These are phyloP conservation scores for Geranomyces variabilis DNA, from an alignment of 192 early-diverging fungal species.

Conservation along the genomic window DNA sequence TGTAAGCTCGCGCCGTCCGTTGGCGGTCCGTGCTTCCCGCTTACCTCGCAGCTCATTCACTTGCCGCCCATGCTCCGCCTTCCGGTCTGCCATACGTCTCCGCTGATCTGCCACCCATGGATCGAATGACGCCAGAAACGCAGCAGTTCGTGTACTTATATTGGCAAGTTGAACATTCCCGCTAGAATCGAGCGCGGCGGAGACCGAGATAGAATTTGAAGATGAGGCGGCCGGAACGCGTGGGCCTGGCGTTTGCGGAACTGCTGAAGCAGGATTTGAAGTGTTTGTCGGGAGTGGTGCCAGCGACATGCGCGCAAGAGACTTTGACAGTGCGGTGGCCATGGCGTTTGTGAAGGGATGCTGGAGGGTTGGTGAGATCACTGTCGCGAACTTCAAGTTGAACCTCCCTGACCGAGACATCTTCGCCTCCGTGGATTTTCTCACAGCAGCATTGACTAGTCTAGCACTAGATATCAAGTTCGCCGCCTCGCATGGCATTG, in stretches of 20 bases:
- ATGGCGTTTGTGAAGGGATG: not conserved
- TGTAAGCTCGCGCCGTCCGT: not conserved
- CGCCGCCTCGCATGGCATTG: no score
- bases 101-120: slow-evolving; percentile 21
- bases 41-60: slow-evolving; percentile 6
- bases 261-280: not conserved
- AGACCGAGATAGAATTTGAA: no score
- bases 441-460: no score
- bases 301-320: slow-evolving; percentile 16
- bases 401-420: no score
- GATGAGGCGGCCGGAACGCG: not conserved
- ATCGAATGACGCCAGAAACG: slow-evolving; percentile 25
- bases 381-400: no score
- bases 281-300: not conserved
- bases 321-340: slow-evolving; percentile 11
- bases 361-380: not conserved
- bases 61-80: not conserved
- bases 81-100: slow-evolving; percentile 17
- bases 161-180: slow-evolving; percentile 10
- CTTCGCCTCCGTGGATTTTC: no score
- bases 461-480: no score
- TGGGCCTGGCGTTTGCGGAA: not conserved
- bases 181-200: no score
- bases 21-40: no score
- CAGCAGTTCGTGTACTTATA: slow-evolving; percentile 6